Evolutionary conservation across 2,329 filamentous ascomycete species (phyloP), one percentile per base, ranked within the genome.

Genomic region (Pezicula radicicola): DNA sequence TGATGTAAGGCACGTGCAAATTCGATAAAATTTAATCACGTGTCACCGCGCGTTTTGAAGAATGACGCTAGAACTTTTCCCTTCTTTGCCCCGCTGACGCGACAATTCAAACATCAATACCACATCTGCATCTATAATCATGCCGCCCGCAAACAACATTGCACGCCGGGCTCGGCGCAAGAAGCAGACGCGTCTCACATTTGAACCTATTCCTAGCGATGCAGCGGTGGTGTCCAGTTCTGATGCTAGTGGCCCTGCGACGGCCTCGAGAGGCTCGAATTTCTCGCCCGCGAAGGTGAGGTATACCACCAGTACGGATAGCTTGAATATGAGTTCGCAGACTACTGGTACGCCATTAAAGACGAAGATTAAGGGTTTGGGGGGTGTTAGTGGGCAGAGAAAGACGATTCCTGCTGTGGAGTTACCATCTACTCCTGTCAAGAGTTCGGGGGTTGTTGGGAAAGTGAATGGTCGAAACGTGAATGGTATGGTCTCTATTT

Each of bases 121-220:
- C n/a, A n/a, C n/a, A n/a, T n/a, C 21, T 21, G 21, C 5, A 30
- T 12, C 7, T 2, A 30, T 30, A 30, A 30, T 12, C 6, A 45
- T 45, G 42, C 42, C 42, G 4, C 42, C 42, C 10, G 12, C 12
- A 16, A 45, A n/a, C 1, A 65, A 63, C 40, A 35, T 62, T 18
- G 49, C 57, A 39, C 59, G 57, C 19, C 59, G 57, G 49, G 50
- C 59, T 4, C 56, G 56, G 3, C 58, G 56, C 21, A 63, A 62
- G 43, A 52, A 55, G 18, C 65, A 67, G 46, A 66, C 63, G 9
- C 57, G 56, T 10, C 51, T 67, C 18, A 61, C 56, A 0, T 66
- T 66, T 42, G 60, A 64, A 45, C 53, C 60, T 28, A 25, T 59
- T 8, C 12, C 19, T 28, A 16, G 41, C 55, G 30, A 45, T 8